Conservation (phyloP, 2,329 filamentous ascomycete genomes). For the Cladosporium sp. region DNA sequence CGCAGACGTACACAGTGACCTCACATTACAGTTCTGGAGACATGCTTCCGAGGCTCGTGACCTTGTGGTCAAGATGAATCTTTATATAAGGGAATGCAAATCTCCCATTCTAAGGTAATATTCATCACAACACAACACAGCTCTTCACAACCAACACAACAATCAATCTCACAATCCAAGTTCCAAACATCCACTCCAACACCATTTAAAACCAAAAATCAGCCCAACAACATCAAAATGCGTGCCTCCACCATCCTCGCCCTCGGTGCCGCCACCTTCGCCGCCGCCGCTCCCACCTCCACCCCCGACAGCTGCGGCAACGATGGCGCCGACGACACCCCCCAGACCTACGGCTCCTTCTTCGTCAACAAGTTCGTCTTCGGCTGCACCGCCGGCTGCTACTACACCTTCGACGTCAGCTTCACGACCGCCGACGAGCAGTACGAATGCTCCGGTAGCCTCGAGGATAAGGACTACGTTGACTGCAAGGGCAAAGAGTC, state of each 20-base stretch:
- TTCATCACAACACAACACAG: not conserved
- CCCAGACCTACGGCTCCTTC: conserved; percentile 20
- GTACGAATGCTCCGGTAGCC: conserved; percentile 24
- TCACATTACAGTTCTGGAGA: not conserved
- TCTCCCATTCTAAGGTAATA: not conserved
- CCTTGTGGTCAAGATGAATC: too few species aligned
- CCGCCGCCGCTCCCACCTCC: conserved; percentile 21
- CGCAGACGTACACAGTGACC: conserved; percentile 2
- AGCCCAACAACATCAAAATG: conserved; percentile 24
- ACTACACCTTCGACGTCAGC: conserved; percentile 27
- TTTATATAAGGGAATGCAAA: not conserved
- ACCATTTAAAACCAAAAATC: conserved; percentile 4
- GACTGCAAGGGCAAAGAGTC: conserved; percentile 24
- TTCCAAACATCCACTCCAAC: not conserved
- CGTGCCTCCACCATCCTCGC: conserved; percentile 24
- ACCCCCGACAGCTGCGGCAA: conserved; percentile 4
- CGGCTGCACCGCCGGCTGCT: conserved; percentile 28
- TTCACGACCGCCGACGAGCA: conserved; percentile 22
- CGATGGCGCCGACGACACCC: conserved; percentile 2
- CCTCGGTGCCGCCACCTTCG: conserved; percentile 24
- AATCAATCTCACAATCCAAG: not conserved
- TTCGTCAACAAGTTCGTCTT: conserved; percentile 29
- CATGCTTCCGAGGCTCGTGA: conserved; percentile 6
- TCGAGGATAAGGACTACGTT: conserved; percentile 26
- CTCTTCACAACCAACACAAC: not conserved